These are phyloP conservation scores for Mycena olivaceomarginata DNA, from an alignment of 768 basidiomycete genomes.

Conservation along the genomic window DNA sequence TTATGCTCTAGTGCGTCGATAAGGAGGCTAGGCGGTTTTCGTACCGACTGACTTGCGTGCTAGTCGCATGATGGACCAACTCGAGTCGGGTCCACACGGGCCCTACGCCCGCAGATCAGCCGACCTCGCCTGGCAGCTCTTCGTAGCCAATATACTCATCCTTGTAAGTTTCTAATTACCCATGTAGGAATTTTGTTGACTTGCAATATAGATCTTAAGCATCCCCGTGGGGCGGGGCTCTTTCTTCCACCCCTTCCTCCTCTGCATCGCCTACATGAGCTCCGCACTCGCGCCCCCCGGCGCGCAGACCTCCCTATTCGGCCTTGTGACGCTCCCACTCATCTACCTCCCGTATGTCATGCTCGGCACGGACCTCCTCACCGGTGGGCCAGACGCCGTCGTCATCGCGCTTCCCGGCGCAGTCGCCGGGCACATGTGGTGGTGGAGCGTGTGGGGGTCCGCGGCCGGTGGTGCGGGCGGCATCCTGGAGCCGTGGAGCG, in stretches of 20 bases:
- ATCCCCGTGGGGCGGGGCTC: slow-evolving; percentile 74
- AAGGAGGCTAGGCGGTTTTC: not conserved
- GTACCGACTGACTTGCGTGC: not conserved
- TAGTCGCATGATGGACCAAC: slow-evolving; percentile 79
- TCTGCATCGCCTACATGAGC: slow-evolving; percentile 81
- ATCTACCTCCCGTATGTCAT: slow-evolving; percentile 85
- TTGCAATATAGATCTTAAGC: slow-evolving; percentile 63
- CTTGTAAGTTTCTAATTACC: slow-evolving; percentile 67
- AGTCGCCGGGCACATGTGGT: slow-evolving; percentile 88
- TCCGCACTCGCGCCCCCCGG: slow-evolving; percentile 81
- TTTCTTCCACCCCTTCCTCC: slow-evolving; percentile 80
- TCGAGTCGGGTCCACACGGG: slow-evolving; percentile 72
- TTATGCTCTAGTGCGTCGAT: slow-evolving; percentile 77
- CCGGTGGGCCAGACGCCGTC: slow-evolving; percentile 74
- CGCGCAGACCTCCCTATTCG: slow-evolving; percentile 84
- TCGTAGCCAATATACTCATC: slow-evolving; percentile 72
- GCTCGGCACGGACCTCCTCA: slow-evolving; percentile 82
- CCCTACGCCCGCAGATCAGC: slow-evolving; percentile 74
- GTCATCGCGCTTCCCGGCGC: slow-evolving; percentile 79
- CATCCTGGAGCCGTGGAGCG: slow-evolving; percentile 60
- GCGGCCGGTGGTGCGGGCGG: slow-evolving; percentile 64
- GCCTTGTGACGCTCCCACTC: slow-evolving; percentile 84
- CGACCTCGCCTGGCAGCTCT: slow-evolving; percentile 86
- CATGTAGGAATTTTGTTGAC: not conserved
- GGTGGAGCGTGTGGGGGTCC: slow-evolving; percentile 81